Percentiles rank a stretch among this genome's conserved stretches.
Evolutionary conservation across 1,284 basidiomycete species (phyloP).

Genomic region (Marasmius sp.): DNA sequence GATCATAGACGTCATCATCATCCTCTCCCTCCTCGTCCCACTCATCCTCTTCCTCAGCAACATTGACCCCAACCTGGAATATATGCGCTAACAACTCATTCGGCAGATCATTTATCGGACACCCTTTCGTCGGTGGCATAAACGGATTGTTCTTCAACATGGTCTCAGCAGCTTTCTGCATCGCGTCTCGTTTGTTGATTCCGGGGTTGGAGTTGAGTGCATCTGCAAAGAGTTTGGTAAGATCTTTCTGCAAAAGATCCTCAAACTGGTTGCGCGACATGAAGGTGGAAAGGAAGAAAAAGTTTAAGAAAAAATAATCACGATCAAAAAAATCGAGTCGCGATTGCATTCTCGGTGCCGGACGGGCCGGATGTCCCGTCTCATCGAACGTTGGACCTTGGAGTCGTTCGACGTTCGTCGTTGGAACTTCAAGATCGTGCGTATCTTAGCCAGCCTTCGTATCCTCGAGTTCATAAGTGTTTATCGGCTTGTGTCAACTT

Average conservation of each 20-base stretch:
- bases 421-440: background rate
- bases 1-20: conserved; percentile 24
- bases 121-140: conserved; percentile 44
- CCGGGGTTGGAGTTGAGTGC: conserved; percentile 26
- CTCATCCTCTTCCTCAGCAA: conserved; percentile 33
- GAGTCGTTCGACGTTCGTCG: too few species aligned
- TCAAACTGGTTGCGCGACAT: conserved; percentile 14
- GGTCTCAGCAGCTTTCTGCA: conserved; percentile 28
- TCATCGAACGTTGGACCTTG: background rate
- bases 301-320: background rate
- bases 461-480: background rate
- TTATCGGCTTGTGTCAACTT: background rate
- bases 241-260: conserved; percentile 8
- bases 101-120: conserved; percentile 56
- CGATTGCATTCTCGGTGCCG: background rate
- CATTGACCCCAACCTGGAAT: conserved; percentile 47
- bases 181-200: conserved; percentile 27
- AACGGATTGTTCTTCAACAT: conserved; percentile 45
- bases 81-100: conserved; percentile 59
- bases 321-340: background rate
- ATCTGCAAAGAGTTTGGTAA: conserved; percentile 16
- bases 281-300: background rate
- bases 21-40: conserved; percentile 28
- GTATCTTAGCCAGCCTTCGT: background rate
- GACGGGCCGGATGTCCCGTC: background rate